Evolutionary conservation across 192 early-diverging fungal species (phyloP), one percentile per base, ranked within the genome.

Genomic region (Gigaspora rosea): DNA sequence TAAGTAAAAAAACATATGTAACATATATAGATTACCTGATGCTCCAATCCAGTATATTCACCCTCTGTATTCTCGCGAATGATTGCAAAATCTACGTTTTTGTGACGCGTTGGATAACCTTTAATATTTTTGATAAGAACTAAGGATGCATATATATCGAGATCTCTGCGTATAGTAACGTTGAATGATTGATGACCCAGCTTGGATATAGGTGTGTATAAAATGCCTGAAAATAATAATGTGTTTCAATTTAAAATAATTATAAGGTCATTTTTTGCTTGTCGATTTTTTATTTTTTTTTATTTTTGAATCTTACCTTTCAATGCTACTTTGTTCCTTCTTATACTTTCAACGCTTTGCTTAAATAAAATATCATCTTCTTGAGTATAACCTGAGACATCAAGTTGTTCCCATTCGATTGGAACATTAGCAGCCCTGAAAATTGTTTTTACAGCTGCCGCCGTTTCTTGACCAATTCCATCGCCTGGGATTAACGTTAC

Each of bases 1-100:
- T 35, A 51, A 27, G 1, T 20, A 41, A 62, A 47, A n/a, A 75
- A 64, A 62, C n/a, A 63, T 66, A 27, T 27, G 27, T 27, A 27
- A 27, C 27, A 27, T 20, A 58, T 70, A 6, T 74, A 65, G 27
- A 78, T 61, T 78, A 92, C 90, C 65, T 93, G 91, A 89, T 99
- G 97, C 86, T 99, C 97, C 68, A 97, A 90, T 15, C 97, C 97
- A 83, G 96, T 94, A 91, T 99, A 99, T 88, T 99, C 97, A 80
- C 97, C 97, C 86, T 99, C 97, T 62, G 97, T 99, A 91, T 99
- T 99, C 82, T 99, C 97, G 88, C 97, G 94, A 84, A 99, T 98
- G 78, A 99, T 97, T 80, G 94, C 94, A 92, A 99, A 95, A 87
- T 99, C 93, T 54, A 99, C 96, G 78, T 92, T 87, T 81, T 93